Base-by-base conservation (phyloP, 1,284 basidiomycete species). In the Irpex rosettiformis region DNA sequence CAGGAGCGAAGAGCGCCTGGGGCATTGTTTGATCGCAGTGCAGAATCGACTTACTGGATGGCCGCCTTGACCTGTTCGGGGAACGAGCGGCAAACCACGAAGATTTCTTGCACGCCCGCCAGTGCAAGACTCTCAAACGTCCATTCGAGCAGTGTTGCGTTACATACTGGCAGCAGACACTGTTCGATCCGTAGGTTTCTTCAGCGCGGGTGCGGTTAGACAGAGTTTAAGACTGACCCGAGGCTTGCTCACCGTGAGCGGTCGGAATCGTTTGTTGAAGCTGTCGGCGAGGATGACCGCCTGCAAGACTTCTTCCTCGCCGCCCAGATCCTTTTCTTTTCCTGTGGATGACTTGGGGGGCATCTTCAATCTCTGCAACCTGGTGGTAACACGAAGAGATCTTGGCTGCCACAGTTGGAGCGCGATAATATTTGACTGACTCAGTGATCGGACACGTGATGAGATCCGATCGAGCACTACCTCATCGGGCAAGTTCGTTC, bases 251-350 rank as follows among this genome's bases (percentile, higher is more conserved):
- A 83, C 79, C 30, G 93, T 96, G 21, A 98, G 81, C 16, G 96
- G 96, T 62, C 90, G 83, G 70, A 97, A 96, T 61, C 94, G 86
- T 67, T 89, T 90, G 77, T 96, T 95, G 79, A 96, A 98, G 66
- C 92, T 95, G 74, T 98, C 95, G 11, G 96, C 94, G 47, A 98
- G 86, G 55, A 98, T 85, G 59, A 98, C 91, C 33, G 95, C 95
- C 69, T 96, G 94, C 2, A 98, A 76, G 28, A 91, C 83, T 47
- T 94, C 87, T 61, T 93, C 90, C 47, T 94, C 89, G 53, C 78
- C 79, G 18, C 81, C 77, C 8, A 85, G 70, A 57, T 68, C 66
- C 58, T 85, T 86, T 63, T 88, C 86, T 66, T 87, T 88, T 27
- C 76, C 77, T 45, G 73, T 66, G 30, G 76, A 74, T n/a, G 75